Evolutionary conservation across 2,329 filamentous ascomycete species (phyloP).

Genomic region (Nigrospora oryzae): DNA sequence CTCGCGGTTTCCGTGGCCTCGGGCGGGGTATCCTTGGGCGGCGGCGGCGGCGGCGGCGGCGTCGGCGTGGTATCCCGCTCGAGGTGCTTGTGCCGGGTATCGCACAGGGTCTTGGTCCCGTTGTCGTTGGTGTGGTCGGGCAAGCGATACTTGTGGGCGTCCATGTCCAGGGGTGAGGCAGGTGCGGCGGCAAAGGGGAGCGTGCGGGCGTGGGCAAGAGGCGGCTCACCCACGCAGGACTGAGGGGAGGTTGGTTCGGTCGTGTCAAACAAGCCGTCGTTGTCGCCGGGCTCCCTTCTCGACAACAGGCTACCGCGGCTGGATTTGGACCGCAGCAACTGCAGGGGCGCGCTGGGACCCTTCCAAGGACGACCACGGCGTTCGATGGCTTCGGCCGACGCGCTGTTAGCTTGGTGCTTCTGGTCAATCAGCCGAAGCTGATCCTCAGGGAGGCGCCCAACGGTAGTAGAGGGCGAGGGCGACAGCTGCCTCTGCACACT

Average conservation of each 20-base stretch:
- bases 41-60: constrained; percentile 36
- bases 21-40: constrained; percentile 45
- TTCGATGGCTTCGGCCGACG: constrained; percentile 42
- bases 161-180: constrained; percentile 45
- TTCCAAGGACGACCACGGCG: constrained; percentile 67
- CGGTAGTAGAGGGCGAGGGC: constrained; percentile 23
- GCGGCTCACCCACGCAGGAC: too few species aligned
- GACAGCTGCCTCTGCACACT: constrained; percentile 9
- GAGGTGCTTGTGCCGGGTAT: constrained; percentile 49
- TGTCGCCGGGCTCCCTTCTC: constrained; percentile 8
- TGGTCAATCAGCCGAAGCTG: constrained; percentile 63
- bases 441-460: constrained; percentile 63
- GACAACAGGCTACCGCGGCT: constrained; percentile 18
- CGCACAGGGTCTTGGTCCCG: constrained; percentile 53
- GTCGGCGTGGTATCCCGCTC: constrained; percentile 38
- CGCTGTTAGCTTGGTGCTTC: constrained; percentile 48
- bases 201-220: constrained; percentile 13
- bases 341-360: constrained; percentile 49
- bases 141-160: constrained; percentile 66
- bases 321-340: constrained; percentile 19
- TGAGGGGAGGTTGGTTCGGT: constrained; percentile 3
- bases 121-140: constrained; percentile 63
- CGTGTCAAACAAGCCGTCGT: constrained; percentile 2
- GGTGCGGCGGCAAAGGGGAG: constrained; percentile 15
- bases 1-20: constrained; percentile 27